Evolutionary conservation across 2,329 filamentous ascomycete genomes (phyloP).

Genomic region (Xylaria sp.): DNA sequence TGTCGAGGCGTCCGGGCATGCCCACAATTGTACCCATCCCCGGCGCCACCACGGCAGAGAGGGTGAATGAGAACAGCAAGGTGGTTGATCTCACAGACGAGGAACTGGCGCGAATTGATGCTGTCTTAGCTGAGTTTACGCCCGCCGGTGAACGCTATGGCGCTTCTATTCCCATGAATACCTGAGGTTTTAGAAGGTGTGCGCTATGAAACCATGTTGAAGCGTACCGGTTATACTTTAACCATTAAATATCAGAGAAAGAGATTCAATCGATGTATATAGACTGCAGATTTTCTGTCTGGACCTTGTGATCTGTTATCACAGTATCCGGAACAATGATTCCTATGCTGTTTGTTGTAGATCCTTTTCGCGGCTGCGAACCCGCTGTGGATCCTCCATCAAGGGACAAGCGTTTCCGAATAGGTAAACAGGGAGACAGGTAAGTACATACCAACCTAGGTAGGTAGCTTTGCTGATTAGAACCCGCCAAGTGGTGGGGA

Average conservation of each 20-base stretch:
- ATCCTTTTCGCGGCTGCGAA: neutral
- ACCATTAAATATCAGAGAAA: neutral
- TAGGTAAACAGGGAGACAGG: too few species aligned
- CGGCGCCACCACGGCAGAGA: constrained; percentile 65
- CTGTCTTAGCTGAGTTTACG: constrained; percentile 60
- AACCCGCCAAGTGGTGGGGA: neutral
- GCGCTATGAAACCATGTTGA: neutral
- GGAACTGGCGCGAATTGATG: constrained; percentile 63
- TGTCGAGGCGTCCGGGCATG: constrained; percentile 63
- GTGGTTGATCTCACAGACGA: constrained; percentile 60
- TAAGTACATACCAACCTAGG: too few species aligned
- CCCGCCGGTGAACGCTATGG: constrained; percentile 53
- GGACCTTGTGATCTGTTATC: neutral
- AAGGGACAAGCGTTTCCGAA: neutral
- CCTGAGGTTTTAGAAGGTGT: constrained; percentile 5
- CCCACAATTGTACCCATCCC: constrained; percentile 73
- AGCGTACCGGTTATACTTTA: neutral
- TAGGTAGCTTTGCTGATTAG: neutral
- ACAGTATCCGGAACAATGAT: neutral
- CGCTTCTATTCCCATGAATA: constrained; percentile 19
- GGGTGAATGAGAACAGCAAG: constrained; percentile 70
- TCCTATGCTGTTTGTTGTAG: neutral
- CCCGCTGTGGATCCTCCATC: too few species aligned
- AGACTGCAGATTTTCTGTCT: neutral
- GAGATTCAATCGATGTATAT: neutral